Percentiles rank a stretch among this genome's conserved stretches.
Evolutionary conservation across 2,329 filamentous ascomycete species (phyloP).

Genomic region (Stagonosporopsis chrysanthemi): DNA sequence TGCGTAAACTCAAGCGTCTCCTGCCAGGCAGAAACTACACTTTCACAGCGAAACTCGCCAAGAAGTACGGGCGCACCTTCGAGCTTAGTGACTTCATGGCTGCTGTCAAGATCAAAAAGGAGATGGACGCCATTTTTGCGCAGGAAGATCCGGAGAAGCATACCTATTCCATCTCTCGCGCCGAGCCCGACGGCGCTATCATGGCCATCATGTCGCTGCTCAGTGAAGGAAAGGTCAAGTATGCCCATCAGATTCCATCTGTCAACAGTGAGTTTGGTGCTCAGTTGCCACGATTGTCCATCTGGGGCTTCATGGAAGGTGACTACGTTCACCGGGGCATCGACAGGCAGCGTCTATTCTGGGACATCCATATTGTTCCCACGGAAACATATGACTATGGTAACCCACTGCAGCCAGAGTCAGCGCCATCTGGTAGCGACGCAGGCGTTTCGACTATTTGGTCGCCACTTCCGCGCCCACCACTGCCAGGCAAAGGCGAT

Average conservation of each 20-base stretch:
- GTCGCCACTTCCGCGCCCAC: slow-evolving; percentile 35
- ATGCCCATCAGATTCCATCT: slow-evolving; percentile 64
- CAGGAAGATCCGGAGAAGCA: slow-evolving; percentile 28
- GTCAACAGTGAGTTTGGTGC: slow-evolving; percentile 57
- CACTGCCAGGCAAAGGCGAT: slow-evolving; percentile 37
- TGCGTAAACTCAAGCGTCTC: slow-evolving; percentile 65
- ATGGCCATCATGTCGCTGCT: slow-evolving; percentile 73
- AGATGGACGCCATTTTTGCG: slow-evolving; percentile 64
- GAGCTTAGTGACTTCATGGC: slow-evolving; percentile 52
- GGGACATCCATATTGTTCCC: slow-evolving; percentile 66
- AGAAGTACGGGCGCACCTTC: slow-evolving; percentile 64
- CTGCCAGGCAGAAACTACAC: slow-evolving; percentile 67
- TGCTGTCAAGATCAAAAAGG: slow-evolving; percentile 66
- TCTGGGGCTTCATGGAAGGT: slow-evolving; percentile 74
- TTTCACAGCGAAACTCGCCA: slow-evolving; percentile 66
- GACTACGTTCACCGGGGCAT: slow-evolving; percentile 76
- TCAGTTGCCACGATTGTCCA: slow-evolving; percentile 54
- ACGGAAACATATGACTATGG: slow-evolving; percentile 66
- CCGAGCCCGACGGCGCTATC: slow-evolving; percentile 68
- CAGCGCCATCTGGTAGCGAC: slow-evolving; percentile 42
- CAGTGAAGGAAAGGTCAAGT: slow-evolving; percentile 63
- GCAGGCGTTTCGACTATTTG: slow-evolving; percentile 22
- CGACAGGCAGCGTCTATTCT: slow-evolving; percentile 70
- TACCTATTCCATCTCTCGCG: slow-evolving; percentile 60
- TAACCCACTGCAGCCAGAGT: slow-evolving; percentile 56